Evolutionary conservation across 2,329 filamentous ascomycete species (phyloP), one percentile per base, ranked within the genome.

Genomic region (Exserohilum rostratum): DNA sequence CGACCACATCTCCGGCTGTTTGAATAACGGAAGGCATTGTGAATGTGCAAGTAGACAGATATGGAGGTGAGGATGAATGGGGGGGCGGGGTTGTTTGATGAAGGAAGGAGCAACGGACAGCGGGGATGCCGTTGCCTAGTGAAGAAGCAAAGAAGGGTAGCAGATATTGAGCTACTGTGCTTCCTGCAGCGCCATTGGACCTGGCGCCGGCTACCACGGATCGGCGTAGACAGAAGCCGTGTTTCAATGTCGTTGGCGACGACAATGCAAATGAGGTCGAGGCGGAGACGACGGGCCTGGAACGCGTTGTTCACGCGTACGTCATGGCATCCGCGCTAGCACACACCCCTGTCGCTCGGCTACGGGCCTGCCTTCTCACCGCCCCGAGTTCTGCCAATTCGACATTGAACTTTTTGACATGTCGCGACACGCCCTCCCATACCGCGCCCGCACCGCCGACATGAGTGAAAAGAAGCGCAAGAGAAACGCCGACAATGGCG

Each of bases 381-480:
- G 61, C 61, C 61, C 30, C 37, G 25, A 6, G 42, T 57, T 58
- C 54, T 52, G 60, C 50, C 55, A 63, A 61, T 70, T 70, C 60
- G 55, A 53, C 51, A 46, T 61, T 51, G 65, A 67, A 68, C 67
- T 66, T 64, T 68, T 66, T 64, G 47, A 51, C 49, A 56, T 55
- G 29, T 50, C 52, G 38, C 52, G 55, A 43, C 50, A 52, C 37
- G 50, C 40, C 31, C 43, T 52, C 20, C 53, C 53, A 33, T 47
- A 52, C 20, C 39, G 46, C 43, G 55, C 47, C 53, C 64, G 40
- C 37, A 46, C 39, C 55, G 38, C 48, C 64, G 62, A 45, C 56
- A 74, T 74, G 67, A 59, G 58, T 44, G 71, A 75, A 34, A 73
- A 74, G 62, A 77, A 77, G 67, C 68, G 74, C 54, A 77, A 77